Evolutionary conservation across 768 basidiomycete genomes (phyloP), one percentile per base, ranked within the genome.

Genomic region (Termitomyces sp.): DNA sequence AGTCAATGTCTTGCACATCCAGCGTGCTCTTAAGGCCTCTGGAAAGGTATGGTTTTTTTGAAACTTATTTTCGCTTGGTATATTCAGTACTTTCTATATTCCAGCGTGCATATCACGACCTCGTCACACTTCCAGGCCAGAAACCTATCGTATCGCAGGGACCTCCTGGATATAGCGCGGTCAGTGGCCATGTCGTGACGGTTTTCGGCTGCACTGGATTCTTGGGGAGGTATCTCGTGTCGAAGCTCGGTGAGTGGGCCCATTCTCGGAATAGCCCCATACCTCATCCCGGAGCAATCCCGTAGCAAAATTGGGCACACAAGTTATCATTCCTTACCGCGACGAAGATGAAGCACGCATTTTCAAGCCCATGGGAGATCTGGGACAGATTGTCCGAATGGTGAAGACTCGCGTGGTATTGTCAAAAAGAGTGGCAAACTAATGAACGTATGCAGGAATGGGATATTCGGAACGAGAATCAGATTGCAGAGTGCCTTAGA

Each of bases 171-270:
- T 91, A 93, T 68, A 91, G 90, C 67, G 88, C 93, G 4, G 87
- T 89, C 58, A 87, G 89, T 42, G 97, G 96, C 3, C 95, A 95
- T 74, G 84, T 88, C 37, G 96, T 89, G 42, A 99, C 97, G 16
- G 95, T 98, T 50, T 98, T 99, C 79, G 97, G 97, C 24, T 91
- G 88, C 70, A 97, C 95, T 4, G 93, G 95, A 5, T 98, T 98
- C 72, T 77, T 99, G 58, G 97, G 96, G 45, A 80, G 95, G 69
- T 98, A 98, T 73, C 79, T 98, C 44, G 92, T 98, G 40, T 84
- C 89, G 33, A 98, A 98, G 78, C 84, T 99, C 13, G 95, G 93
- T 94, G 67, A 64, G 86, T 70, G 39, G 32, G 26, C 24, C 53
- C 50, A 49, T 43, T 44, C 37, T 56, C 24, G 60, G 50, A 22